Evolutionary conservation across 768 basidiomycete species (phyloP), one percentile per base, ranked within the genome.

Genomic region (Kwoniella botswanensis): DNA sequence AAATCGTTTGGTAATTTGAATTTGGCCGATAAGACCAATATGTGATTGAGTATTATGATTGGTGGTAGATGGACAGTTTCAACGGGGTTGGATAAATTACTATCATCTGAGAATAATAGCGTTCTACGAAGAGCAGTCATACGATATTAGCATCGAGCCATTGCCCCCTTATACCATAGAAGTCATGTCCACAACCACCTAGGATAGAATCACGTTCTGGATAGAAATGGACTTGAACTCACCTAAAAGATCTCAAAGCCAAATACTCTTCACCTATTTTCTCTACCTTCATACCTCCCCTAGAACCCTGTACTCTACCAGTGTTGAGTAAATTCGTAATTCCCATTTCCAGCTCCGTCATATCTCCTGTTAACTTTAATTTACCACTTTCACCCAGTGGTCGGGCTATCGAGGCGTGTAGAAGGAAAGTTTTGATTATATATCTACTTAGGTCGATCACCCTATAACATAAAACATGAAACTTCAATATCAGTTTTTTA

Each of bases 331-430:
- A 92, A 3, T 92, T 88, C 76, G 90, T 91, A 65, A 99, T 82
- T 0, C 92, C 90, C 82, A 98, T 97, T 85, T 99, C 97, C 71
- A 98, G 87, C 82, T 94, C 92, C 0, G 95, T 92, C 94, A 98
- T 96, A 82, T 99, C 96, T 58, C 90, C 92, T 68, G 94, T 93
- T 73, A 98, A 86, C 84, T 96, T 94, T 26, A 99, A 88, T 82
- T 97, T 98, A 15, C 95, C 94, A 68, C 88, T 88, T 85, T 99
- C 97, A 5, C 94, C 91, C 4, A 98, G 86, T 0, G 95, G 95
- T 75, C 90, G 89, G 10, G 91, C 92, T 67, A 98, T 93, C 26
- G 93, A 96, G n/a, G 92, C 90, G 77, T 99, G 95, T 46, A 98
- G 84, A 11, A 99, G 89, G 83, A 98, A 99, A 2, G 89, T 91